phyloP scores from a whole-genome alignment of 1,284 basidiomycete species.

The Ganoderma meredithae region DNA sequence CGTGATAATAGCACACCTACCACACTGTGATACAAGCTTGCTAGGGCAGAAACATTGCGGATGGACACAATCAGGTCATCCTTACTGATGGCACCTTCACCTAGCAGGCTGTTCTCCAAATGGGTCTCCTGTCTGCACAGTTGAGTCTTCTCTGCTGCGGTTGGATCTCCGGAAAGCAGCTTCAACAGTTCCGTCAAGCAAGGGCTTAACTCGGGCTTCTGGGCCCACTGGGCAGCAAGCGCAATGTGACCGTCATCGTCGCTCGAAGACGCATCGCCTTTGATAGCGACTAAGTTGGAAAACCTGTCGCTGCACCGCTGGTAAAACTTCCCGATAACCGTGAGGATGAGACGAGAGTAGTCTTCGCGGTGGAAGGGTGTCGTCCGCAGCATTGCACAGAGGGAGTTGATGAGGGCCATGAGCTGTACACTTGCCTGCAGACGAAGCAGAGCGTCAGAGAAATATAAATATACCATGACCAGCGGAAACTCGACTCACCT shows the following conservation, averaged over 20 bases:
- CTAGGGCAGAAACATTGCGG: constrained; percentile 81
- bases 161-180: constrained; percentile 47
- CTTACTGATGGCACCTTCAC: constrained; percentile 58
- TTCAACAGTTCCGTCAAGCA: constrained; percentile 71
- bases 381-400: constrained; percentile 91
- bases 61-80: constrained; percentile 80
- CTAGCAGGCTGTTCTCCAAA: constrained; percentile 74
- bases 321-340: constrained; percentile 97
- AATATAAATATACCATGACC: not conserved
- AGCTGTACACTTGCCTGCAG: constrained; percentile 81
- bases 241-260: constrained; percentile 55
- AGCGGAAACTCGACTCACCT: constrained; percentile 54
- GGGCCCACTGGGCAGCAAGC: constrained; percentile 88
- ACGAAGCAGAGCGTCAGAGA: not conserved
- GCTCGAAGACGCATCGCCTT: constrained; percentile 40
- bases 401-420: constrained; percentile 90
- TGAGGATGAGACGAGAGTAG: constrained; percentile 92
- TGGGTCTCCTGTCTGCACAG: constrained; percentile 80
- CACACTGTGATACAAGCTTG: constrained; percentile 86
- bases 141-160: constrained; percentile 54
- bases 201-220: constrained; percentile 78
- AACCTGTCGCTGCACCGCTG: constrained; percentile 92
- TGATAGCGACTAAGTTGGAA: constrained; percentile 71
- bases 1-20: constrained; percentile 55
- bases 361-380: constrained; percentile 98